Evolutionary conservation across 2,329 filamentous ascomycete genomes (phyloP), one percentile per base, ranked within the genome.

Genomic region (Allantophomopsis lycopodina): DNA sequence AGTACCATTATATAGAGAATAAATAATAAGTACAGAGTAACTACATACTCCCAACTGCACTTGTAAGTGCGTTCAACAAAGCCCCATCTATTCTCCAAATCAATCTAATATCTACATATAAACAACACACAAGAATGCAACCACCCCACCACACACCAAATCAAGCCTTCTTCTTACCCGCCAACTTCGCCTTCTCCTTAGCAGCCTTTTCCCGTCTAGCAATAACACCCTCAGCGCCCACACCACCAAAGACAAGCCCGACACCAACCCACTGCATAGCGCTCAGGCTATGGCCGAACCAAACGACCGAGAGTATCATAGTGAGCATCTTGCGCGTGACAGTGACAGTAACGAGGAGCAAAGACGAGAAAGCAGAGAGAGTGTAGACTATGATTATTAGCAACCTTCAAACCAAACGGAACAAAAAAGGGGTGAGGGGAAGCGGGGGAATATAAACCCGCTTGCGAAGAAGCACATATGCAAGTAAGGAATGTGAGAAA

Each of bases 271-370:
- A 94, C 64, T 98, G 91, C 71, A 89, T 93, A n/a, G 67, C 63
- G 20, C 76, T 83, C 37, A 98, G 71, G 46, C 73, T 75, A 60
- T 98, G 91, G 20, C 91, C 91, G 58, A 96, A 98, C 63, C 86
- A 87, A 44, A 96, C 68, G 20, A 98, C 91, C 40, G 86, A 94
- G 38, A 96, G 70, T 43, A 96, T 85, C 91, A 98, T 98, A 49
- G 89, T 96, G 58, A 96, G 74, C 91, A 98, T 98, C 67, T 98
- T 98, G 55, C 91, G 74, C 35, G 91, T 98, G 35, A 98, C 91
- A 2, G 87, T 98, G 2, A 98, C 88, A 4, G 91, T 96, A 34
- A 96, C 89, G 37, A 98, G 76, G 38, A 96, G 71, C 37, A 98
- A 73, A 8, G 83, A 91, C 8, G 84, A 91, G 64, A 96, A 98